Evolutionary conservation across 2,329 filamentous ascomycete species (phyloP), one percentile per base, ranked within the genome.

Genomic region (Fusarium multiceps): DNA sequence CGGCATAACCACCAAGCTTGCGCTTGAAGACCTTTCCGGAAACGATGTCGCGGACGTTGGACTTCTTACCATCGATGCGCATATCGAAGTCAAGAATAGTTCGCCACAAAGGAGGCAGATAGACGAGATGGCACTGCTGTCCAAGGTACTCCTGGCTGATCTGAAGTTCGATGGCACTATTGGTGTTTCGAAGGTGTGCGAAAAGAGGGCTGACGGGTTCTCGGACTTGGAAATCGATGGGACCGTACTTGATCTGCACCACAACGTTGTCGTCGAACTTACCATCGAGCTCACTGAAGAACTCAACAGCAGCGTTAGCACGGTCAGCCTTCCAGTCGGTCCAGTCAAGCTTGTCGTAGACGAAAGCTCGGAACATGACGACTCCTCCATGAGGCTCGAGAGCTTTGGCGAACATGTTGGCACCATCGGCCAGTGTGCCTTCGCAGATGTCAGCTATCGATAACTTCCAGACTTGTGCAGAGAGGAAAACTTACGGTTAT

Each of bases 201-300:
- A 93, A 92, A 2, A 93, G 79, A 1, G 91, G 90, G 6, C 87
- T 91, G 2, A 84, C 79, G 2, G 90, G 88, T 75, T 92, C 90
- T 37, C 90, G 86, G 13, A 92, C 88, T 72, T 92, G 90, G 77
- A 93, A 92, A 74, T 93, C 90, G 63, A 92, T 92, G 0, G 90
- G 90, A 0, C 91, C 90, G 66, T 90, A 92, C 77, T 93, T 93
- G 78, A 93, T 89, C 75, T 93, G 90, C 4, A 93, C 83, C 0
- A 93, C 83, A 0, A 92, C 90, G 48, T 93, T 93, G 47, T 90
- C 87, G 23, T 90, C 88, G 59, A 93, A 93, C 63, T 89, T 77
- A 7, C 84, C 86, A 72, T 93, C 90, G 0, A 92, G 83, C 1
- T 83, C 82, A 18, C 87, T 81, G 76, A 93, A 92, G 77, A 87